phyloP scores from a whole-genome alignment of 1,284 basidiomycete species.

The Ustilago curta region DNA sequence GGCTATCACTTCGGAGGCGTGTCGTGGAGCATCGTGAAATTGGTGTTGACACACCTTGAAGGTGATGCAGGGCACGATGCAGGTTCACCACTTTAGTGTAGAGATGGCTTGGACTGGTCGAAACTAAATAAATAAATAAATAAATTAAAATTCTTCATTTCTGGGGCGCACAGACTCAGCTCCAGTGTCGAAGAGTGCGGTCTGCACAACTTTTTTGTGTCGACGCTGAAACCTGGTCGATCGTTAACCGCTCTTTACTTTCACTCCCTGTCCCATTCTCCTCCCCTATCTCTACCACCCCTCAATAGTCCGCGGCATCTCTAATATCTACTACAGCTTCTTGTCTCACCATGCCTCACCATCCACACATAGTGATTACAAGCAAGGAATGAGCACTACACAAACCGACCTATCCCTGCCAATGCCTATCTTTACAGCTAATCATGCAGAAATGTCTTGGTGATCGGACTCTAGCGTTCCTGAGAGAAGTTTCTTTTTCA shows the following conservation, averaged over 20 bases:
- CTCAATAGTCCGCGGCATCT: not conserved
- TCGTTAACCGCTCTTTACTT: not conserved
- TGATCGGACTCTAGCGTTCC: not conserved
- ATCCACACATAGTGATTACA: not conserved
- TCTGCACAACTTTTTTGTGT: not conserved
- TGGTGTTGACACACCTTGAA: not conserved
- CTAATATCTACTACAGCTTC: too few relatives aligned
- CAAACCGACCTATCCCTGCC: not conserved
- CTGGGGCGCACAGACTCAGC: slow-evolving; percentile 2
- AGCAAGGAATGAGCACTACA: not conserved
- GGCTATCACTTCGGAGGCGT: slow-evolving; percentile 3
- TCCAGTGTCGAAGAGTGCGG: slow-evolving; percentile 8
- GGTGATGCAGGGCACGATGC: slow-evolving; percentile 1
- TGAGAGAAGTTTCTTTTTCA: slow-evolving; percentile 5
- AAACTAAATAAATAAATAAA: not conserved
- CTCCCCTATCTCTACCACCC: slow-evolving; percentile 1
- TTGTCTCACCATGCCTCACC: too few relatives aligned
- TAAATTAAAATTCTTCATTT: not conserved
- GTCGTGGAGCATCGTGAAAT: not conserved
- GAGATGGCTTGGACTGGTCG: not conserved
- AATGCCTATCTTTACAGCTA: not conserved
- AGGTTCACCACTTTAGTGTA: not conserved
- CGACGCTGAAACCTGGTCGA: not conserved
- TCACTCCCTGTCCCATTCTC: too few relatives aligned
- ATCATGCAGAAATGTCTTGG: slow-evolving; percentile 1